Evolutionary conservation across 192 early-diverging fungal genomes (phyloP).

Genomic region (Oehlia diaphana): DNA sequence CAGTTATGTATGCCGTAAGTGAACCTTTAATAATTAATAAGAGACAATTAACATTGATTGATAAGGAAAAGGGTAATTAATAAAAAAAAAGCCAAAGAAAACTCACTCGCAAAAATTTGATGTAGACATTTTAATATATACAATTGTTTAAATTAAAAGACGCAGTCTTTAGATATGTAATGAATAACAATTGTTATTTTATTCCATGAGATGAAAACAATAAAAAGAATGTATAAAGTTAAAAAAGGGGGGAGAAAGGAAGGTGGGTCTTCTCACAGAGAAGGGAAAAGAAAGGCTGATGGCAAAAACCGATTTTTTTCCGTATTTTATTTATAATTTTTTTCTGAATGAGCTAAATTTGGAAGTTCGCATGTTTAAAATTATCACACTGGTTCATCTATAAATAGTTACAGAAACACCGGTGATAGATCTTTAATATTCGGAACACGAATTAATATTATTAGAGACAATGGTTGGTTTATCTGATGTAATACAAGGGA

Average conservation of each 20-base stretch:
- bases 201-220: neutral
- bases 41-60: neutral
- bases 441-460: neutral
- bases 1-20: neutral
- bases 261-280: neutral
- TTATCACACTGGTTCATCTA: neutral
- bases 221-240: neutral
- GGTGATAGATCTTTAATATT: no score
- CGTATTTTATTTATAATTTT: neutral
- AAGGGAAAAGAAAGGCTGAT: no score
- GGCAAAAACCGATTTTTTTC: no score
- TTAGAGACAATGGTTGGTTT: neutral
- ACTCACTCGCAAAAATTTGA: neutral
- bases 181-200: neutral
- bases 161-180: no score
- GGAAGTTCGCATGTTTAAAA: neutral
- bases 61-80: neutral
- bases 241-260: neutral
- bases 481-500: neutral
- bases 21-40: neutral
- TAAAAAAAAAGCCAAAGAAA: neutral
- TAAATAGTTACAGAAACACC: neutral
- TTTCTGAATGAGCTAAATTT: neutral
- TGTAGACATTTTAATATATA: neutral
- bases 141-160: no score